phyloP scores from a whole-genome alignment of 768 basidiomycete genomes.

The Ramaria sp. region DNA sequence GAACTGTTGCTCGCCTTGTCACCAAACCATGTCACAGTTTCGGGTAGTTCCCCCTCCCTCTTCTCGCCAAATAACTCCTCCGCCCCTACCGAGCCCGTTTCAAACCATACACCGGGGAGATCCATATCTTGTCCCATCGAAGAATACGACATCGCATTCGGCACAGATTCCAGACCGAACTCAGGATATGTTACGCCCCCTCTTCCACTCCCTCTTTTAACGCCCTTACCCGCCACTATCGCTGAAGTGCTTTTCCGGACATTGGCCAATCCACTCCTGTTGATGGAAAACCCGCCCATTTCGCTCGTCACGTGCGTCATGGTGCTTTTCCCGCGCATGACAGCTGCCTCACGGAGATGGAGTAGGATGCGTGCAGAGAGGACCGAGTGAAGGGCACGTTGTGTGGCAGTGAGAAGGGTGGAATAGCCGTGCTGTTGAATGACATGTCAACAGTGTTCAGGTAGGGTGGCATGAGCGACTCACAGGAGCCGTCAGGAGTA shows the following conservation, averaged over 20 bases:
- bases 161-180: no score
- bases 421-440: background rate
- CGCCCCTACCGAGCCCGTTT: no score
- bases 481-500: slow-evolving; percentile 1
- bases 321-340: background rate
- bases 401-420: background rate
- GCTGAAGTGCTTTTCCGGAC: no score
- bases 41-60: background rate
- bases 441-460: background rate
- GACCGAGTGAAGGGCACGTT: background rate
- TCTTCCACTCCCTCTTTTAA: no score
- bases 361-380: background rate
- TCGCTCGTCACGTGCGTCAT: background rate
- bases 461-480: background rate
- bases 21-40: background rate
- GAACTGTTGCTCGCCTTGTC: background rate
- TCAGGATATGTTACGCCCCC: no score
- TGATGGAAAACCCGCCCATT: background rate
- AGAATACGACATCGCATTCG: no score
- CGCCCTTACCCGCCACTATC: no score
- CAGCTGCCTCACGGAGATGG: background rate
- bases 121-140: background rate
- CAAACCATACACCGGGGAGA: background rate
- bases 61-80: background rate
- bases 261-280: no score